phyloP scores from a whole-genome alignment of 257 asterid genomes.

The Solanum etuberosum region DNA sequence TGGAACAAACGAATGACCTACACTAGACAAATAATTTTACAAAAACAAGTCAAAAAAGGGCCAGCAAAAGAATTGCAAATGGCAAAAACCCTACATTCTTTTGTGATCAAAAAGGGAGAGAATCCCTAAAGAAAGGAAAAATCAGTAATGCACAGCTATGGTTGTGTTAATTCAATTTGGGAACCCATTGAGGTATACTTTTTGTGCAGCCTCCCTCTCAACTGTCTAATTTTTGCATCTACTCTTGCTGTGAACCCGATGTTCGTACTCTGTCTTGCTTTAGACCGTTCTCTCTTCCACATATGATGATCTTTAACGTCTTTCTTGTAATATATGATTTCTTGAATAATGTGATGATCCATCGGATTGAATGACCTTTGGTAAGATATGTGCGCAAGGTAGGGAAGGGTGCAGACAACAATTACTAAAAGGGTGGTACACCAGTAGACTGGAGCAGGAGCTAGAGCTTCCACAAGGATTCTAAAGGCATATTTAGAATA shows the following conservation, averaged over 20 bases:
- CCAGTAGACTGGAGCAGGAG: conserved; percentile 92
- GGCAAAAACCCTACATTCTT: conserved; percentile 13
- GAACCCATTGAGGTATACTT: conserved; percentile 39
- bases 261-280: conserved; percentile 68
- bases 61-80: conserved; percentile 1
- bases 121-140: not conserved
- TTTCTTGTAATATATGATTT: conserved; percentile 70
- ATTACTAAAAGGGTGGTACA: conserved; percentile 60
- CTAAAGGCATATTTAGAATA: conserved; percentile 39
- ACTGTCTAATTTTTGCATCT: conserved; percentile 76
- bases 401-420: conserved; percentile 62
- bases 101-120: not conserved
- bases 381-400: conserved; percentile 64
- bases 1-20: conserved; percentile 11
- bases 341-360: conserved; percentile 95
- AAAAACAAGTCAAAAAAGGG: conserved; percentile 1
- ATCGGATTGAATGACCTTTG: conserved; percentile 74
- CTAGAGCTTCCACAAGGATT: conserved; percentile 55
- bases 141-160: not conserved
- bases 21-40: conserved; percentile 19
- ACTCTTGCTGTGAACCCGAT: conserved; percentile 91
- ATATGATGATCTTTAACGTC: conserved; percentile 72
- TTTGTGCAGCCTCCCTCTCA: conserved; percentile 65
- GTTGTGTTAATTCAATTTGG: not conserved
- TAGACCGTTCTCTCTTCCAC: conserved; percentile 80